These are phyloP conservation scores for Coniochaeta ligniaria DNA, from an alignment of 2,329 filamentous ascomycete species.

Conservation along the genomic window DNA sequence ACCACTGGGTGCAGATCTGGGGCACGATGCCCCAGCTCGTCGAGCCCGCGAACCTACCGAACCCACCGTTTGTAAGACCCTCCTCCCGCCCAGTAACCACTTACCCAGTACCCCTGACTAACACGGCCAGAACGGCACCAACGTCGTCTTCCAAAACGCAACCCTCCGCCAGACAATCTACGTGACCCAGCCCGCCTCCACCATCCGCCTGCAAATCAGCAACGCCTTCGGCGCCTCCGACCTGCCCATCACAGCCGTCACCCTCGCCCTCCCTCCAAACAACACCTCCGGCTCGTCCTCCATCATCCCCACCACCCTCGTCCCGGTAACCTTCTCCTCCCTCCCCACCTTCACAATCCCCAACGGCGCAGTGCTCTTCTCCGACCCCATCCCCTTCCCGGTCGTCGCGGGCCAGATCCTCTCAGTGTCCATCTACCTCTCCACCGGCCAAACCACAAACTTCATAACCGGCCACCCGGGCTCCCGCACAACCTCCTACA, in stretches of 20 bases:
- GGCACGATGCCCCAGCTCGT: conserved; percentile 55
- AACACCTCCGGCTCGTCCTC: conserved; percentile 41
- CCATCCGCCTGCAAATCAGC: conserved; percentile 52
- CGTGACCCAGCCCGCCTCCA: conserved; percentile 41
- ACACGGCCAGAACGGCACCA: conserved; percentile 38
- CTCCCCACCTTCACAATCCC: conserved; percentile 40
- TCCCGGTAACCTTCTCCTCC: conserved; percentile 48
- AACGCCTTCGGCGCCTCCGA: conserved; percentile 54
- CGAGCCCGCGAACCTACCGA: conserved; percentile 51
- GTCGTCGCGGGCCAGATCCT: conserved; percentile 40
- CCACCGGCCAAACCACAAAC: conserved; percentile 44
- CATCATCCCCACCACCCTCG: conserved; percentile 38
- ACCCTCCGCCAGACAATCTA: conserved; percentile 57
- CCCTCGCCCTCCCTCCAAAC: conserved; percentile 44
- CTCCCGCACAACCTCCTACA: conserved; percentile 49
- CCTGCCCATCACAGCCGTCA: conserved; percentile 48
- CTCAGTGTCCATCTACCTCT: conserved; percentile 50
- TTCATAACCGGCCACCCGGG: conserved; percentile 55
- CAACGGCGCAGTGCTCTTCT: conserved; percentile 47
- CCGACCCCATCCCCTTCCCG: conserved; percentile 48
- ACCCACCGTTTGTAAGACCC: conserved; percentile 42
- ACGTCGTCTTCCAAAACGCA: conserved; percentile 46
- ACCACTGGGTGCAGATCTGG: conserved; percentile 57
- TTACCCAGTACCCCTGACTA: conserved; percentile 3
- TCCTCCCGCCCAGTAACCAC: not conserved